A percentile compares a stretch with the other conserved stretches of the same genome.
phyloP scores from a whole-genome alignment of 805 yeast species.

The Millerago galiae region DNA sequence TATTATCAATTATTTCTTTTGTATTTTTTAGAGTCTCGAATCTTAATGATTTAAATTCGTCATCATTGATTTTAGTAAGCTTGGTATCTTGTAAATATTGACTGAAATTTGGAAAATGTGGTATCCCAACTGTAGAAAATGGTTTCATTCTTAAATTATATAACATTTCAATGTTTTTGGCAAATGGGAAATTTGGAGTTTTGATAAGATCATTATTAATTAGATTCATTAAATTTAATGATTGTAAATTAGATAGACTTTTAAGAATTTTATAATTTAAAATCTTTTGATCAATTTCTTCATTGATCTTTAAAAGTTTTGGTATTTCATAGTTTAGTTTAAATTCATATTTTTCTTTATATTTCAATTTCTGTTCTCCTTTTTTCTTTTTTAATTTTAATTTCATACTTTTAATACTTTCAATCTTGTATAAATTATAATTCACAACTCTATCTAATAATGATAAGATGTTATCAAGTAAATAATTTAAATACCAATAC shows the following conservation, averaged over 20 bases:
- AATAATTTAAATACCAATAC: constrained; percentile 60
- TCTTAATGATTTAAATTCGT: constrained; percentile 1
- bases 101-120: constrained; percentile 43
- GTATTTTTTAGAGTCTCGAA: background rate
- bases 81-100: constrained; percentile 11
- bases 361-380: constrained; percentile 36
- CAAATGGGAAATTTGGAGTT: constrained; percentile 22
- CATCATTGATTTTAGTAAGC: background rate
- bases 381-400: constrained; percentile 44
- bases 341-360: constrained; percentile 25
- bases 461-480: constrained; percentile 42
- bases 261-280: constrained; percentile 22
- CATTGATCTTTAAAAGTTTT: constrained; percentile 23
- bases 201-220: constrained; percentile 22
- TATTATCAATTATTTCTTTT: background rate
- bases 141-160: constrained; percentile 69
- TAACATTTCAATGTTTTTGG: constrained; percentile 26
- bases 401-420: constrained; percentile 26
- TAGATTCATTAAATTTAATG: constrained; percentile 26
- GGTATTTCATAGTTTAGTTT: constrained; percentile 32
- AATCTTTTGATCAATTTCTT: constrained; percentile 21
- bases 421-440: constrained; percentile 29
- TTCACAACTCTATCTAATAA: constrained; percentile 30
- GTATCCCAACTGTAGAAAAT: constrained; percentile 74
- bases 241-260: constrained; percentile 28